Base-by-base conservation (phyloP, 106 monocot species). In the Amphibolis antarctica region DNA sequence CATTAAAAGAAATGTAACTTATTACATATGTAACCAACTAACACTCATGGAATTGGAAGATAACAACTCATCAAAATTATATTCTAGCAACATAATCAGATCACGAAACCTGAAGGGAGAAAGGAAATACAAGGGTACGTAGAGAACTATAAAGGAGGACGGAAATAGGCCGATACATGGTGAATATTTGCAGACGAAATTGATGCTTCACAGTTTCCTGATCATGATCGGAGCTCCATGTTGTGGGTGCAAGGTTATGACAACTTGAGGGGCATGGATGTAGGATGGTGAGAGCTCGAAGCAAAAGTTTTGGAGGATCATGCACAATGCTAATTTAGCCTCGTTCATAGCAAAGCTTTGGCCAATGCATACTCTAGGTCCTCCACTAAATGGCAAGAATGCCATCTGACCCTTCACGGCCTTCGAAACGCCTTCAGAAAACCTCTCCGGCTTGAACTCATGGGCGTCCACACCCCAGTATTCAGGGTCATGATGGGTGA, bases 361-460 rank as follows among this genome's bases (percentile, higher is more conserved):
- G 6, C 92, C 87, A 0, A 87, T 71, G 64, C 92, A 92, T 3
- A 82, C 58, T 4, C 84, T 55, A 15, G 87, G 86, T 10, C 91
- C 91, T 52, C 76, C 66, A 3, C 86, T 74, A 29, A 92, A 92
- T 10, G 91, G 83, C 47, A 81, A 84, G 80, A 81, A 92, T 18
- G 78, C 70, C 12, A 54, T 46, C 10, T 47, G 74, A 12, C 46
- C 50, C 44, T 52, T 53, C 7, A 74, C 44, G 26, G 63, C 72
- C 26, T 70, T 63, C 5, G 78, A 62, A 3, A 67, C 30, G 9
- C 77, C 78, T 53, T 78, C 73, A 20, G 43, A 0, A 43, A 78
- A 73, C 47, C 78, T 63, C 42, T 73, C 69, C 21, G 78, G 78
- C 5, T 69, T 73, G 68, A 78, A 78, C 27, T 78, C 78, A 13